Conservation (phyloP, 2,329 filamentous ascomycete genomes). For the Fusarium pseudograminearum region DNA sequence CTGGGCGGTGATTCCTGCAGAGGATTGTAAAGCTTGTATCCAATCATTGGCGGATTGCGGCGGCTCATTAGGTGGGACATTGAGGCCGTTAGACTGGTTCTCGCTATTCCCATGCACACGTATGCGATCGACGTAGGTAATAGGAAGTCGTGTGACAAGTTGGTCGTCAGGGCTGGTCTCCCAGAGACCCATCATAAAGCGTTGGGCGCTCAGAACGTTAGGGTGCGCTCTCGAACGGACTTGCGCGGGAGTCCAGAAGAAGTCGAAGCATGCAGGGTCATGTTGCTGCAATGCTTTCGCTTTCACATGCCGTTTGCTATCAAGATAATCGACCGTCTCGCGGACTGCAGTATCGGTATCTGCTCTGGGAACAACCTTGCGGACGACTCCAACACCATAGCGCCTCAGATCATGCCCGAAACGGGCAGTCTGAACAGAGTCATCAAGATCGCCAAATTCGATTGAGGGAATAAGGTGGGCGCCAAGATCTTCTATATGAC, state of each 20-base stretch:
- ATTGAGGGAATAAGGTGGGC: conserved; percentile 67
- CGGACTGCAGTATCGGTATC: conserved; percentile 70
- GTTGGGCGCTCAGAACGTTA: conserved; percentile 71
- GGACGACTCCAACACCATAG: conserved; percentile 73
- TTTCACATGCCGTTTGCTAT: conserved; percentile 48
- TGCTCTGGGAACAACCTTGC: conserved; percentile 69
- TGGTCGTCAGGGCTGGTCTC: conserved; percentile 66
- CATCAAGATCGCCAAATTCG: conserved; percentile 63
- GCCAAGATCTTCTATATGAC: conserved; percentile 63
- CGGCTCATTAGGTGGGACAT: conserved; percentile 41
- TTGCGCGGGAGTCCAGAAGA: conserved; percentile 80
- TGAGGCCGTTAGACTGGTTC: conserved; percentile 37
- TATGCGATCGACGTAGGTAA: conserved; percentile 76
- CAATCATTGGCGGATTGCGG: conserved; percentile 54
- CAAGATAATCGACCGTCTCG: conserved; percentile 68
- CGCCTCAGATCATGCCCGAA: conserved; percentile 70
- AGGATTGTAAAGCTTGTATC: conserved; percentile 57
- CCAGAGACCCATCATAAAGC: conserved; percentile 76
- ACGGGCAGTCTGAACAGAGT: conserved; percentile 61
- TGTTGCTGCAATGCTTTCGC: conserved; percentile 41
- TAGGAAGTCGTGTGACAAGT: conserved; percentile 70
- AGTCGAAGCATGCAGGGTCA: conserved; percentile 77
- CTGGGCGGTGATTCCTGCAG: conserved; percentile 70
- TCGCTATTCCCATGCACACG: conserved; percentile 69
- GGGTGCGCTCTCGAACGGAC: conserved; percentile 75